phyloP scores from a whole-genome alignment of 805 yeast genomes.

The Wickerhamiella kazuoi region DNA sequence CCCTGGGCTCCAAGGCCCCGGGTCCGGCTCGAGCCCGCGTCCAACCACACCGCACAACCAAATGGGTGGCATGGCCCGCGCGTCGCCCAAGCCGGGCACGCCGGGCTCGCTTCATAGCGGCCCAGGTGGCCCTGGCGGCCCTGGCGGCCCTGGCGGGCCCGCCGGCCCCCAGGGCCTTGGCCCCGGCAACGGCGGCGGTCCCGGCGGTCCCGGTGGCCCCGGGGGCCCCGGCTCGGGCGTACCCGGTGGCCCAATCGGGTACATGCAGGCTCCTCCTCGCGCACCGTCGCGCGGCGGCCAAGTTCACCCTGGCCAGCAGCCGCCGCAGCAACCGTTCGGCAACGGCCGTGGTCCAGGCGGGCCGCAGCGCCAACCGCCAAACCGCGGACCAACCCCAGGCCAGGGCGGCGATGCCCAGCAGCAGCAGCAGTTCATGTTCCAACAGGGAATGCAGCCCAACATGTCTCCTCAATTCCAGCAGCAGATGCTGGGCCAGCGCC shows the following conservation, averaged over 20 bases:
- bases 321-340: not conserved
- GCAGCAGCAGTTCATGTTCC: slow-evolving; percentile 1
- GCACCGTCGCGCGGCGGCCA: slow-evolving; percentile 2
- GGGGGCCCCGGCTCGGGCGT: not conserved
- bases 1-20: too few species aligned
- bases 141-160: not conserved
- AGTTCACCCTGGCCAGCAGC: not conserved
- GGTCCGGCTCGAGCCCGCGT: not conserved
- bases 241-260: not conserved
- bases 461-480: not conserved
- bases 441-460: not conserved
- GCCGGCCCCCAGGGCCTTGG: not conserved
- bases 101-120: not conserved
- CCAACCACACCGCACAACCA: not conserved
- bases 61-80: not conserved
- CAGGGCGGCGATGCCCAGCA: not conserved
- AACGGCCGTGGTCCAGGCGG: not conserved
- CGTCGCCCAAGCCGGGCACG: not conserved
- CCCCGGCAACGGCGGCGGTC: not conserved
- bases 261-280: not conserved
- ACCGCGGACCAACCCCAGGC: too few species aligned
- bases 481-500: not conserved
- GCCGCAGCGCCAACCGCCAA: not conserved
- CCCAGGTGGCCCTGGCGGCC: not conserved
- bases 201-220: not conserved